A percentile compares a stretch with the other conserved stretches of the same genome.
phyloP scores from a whole-genome alignment of 495 filamentous ascomycete species.

The Penicillium roqueforti region DNA sequence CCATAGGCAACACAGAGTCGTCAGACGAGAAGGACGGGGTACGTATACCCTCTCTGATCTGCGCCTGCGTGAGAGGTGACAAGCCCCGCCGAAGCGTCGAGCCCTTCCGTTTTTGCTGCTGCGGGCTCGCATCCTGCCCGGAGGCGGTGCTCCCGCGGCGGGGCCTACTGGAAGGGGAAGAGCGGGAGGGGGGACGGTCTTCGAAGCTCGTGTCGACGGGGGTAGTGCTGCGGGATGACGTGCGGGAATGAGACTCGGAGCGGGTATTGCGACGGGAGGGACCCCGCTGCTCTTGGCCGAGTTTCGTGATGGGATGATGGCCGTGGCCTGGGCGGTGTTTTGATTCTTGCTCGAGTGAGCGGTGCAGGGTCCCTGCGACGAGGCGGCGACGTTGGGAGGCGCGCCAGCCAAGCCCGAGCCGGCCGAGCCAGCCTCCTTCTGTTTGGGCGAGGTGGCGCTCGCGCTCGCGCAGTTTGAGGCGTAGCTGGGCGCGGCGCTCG shows the following conservation, averaged over 20 bases:
- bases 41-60: constrained; percentile 39
- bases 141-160: constrained; percentile 35
- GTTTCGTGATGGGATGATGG: constrained; percentile 31
- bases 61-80: constrained; percentile 44
- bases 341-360: constrained; percentile 19
- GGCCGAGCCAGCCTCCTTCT: constrained; percentile 79
- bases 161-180: constrained; percentile 31
- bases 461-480: constrained; percentile 60
- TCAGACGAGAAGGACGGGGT: constrained; percentile 39
- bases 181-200: constrained; percentile 40
- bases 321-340: constrained; percentile 27
- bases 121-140: constrained; percentile 27
- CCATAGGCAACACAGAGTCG: constrained; percentile 29
- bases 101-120: constrained; percentile 34
- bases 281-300: constrained; percentile 34
- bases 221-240: constrained; percentile 48
- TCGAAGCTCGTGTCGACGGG: constrained; percentile 29
- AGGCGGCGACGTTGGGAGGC: constrained; percentile 47
- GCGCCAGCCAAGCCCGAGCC: constrained; percentile 58
- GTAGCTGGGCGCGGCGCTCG: constrained; percentile 70
- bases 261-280: constrained; percentile 34
- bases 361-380: constrained; percentile 30
- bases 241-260: constrained; percentile 45
- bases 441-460: constrained; percentile 61
- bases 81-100: constrained; percentile 34